These are phyloP conservation scores for Candida stauntonica DNA, from an alignment of 805 yeast species.

Conservation along the genomic window DNA sequence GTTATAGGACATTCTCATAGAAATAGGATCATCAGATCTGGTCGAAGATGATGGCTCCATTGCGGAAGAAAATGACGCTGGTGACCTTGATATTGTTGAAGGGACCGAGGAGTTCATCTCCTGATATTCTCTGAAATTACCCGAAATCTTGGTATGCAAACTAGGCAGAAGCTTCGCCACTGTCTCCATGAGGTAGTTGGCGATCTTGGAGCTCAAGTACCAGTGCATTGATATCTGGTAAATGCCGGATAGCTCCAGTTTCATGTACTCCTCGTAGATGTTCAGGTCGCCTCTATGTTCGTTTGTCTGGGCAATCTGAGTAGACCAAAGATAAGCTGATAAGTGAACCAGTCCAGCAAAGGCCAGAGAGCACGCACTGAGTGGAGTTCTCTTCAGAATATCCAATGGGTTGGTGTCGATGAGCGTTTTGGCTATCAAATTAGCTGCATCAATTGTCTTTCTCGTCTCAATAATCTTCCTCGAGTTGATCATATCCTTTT, in stretches of 20 bases:
- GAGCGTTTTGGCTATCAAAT: conserved; percentile 40
- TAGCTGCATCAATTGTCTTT: conserved; percentile 51
- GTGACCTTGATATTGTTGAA: conserved; percentile 7
- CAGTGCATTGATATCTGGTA: conserved; percentile 48
- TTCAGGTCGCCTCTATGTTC: conserved; percentile 34
- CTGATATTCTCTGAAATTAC: conserved; percentile 25
- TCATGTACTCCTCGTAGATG: conserved; percentile 44
- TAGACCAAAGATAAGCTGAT: conserved; percentile 51
- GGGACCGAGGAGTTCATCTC: conserved; percentile 6
- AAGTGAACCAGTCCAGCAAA: conserved; percentile 48
- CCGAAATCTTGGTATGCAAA: conserved; percentile 34
- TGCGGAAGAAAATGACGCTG: conserved; percentile 3
- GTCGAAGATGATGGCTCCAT: neutral
- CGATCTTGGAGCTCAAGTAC: conserved; percentile 44
- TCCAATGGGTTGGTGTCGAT: conserved; percentile 44
- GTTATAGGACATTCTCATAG: conserved; percentile 13
- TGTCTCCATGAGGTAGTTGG: conserved; percentile 43
- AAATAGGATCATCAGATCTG: neutral
- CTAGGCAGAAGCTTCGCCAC: conserved; percentile 39
- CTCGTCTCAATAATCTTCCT: conserved; percentile 47
- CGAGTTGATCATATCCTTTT: conserved; percentile 35
- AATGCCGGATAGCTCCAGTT: conserved; percentile 44
- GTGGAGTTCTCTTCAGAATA: conserved; percentile 43
- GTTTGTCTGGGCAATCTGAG: conserved; percentile 29
- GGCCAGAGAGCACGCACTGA: conserved; percentile 50